Base-by-base conservation (phyloP, 495 filamentous ascomycete species). In the Corynascus novoguineensis region DNA sequence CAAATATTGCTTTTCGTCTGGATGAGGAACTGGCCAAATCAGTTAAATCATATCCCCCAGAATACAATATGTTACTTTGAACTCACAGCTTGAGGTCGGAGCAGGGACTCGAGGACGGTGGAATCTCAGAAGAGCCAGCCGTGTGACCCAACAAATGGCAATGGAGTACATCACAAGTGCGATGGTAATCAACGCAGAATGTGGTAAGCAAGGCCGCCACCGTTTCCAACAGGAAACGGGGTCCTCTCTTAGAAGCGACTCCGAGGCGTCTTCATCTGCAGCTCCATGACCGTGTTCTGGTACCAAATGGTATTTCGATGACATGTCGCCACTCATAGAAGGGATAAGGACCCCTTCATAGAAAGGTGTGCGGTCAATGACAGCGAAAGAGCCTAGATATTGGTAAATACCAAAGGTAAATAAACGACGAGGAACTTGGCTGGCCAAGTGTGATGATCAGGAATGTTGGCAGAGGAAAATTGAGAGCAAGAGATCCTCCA, bases 1-100 rank as follows among this genome's bases (percentile, higher is more conserved):
- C 7, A 47, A 24, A 11, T 59, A 59, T 14, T 47, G 6, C 21
- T 50, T 59, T 11, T 59, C 56, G 14, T 59, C 50, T 2, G 56
- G 49, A 17, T 59, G 56, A 8, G 56, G 56, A 22, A 59, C 56
- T 46, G 6, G 9, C n/a, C 29, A 9, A 3, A 17, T 53, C 37
- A 53, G 10, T 10, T 32, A 10, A 7, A 5, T 1, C 4, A 6
- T 6, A 8, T 40, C 7, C 1, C 3, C 19, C 7, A 21, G 19
- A 5, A 19, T 1, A 9, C 17, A 12, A 3, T 6, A 37, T 15
- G n/a, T 4, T 10, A 17, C 17, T 32, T 4, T 7, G 0, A 8
- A 53, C 50, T 53, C 32, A 53, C 50, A 53, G n/a, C 37, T 53
- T 1, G 50, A 53, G 14, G 24, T 24, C 5, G 50, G 50, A 17